Evolutionary conservation across 495 filamentous ascomycete species (phyloP), one percentile per base, ranked within the genome.

Genomic region (Neohortaea acidophila): DNA sequence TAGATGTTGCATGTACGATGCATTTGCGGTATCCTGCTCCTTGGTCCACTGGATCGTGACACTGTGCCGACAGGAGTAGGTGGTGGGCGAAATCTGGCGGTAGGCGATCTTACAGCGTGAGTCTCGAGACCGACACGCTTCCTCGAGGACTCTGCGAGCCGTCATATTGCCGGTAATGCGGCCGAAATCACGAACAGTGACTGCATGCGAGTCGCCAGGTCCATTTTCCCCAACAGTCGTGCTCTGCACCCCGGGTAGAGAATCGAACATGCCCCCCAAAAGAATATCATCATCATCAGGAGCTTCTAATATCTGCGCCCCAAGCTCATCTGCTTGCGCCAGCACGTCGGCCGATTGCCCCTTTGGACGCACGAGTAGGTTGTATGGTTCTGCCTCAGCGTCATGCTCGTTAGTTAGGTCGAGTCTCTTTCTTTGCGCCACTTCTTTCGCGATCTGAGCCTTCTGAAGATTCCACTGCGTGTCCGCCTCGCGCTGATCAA

Each of bases 101-200:
- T 72, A 84, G 18, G 61, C 63, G 36, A 86, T 57, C 48, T 65
- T 76, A 14, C 66, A 75, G 5, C 64, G 61, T 4, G 79, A 62
- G 55, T 92, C 84, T 64, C 75, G 79, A 41, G 84, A 72, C 47
- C 77, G 79, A 54, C 84, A 92, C 30, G 82, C 72, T 58, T 94
- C 89, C 51, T 94, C 84, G 12, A 97, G 58, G 27, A 81, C 67
- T 39, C 75, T 66, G 27, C 72, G 68, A 14, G 83, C 82, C 45
- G 58, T 77, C 11, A 87, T 55, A n/a, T n/a, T n/a, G 23, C 82
- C 79, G 12, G 63, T 70, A 64, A 68, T 75, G 53, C 81, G 79
- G 12, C 84, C 86, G 68, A 97, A 94, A 44, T 94, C 75, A 36
- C 84, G 62, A 36, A 91, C 67, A 2, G 52, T 68, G 5, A 83